Conservation (phyloP, 352 stramenopile genomes). For the Phytophthora sp. region DNA sequence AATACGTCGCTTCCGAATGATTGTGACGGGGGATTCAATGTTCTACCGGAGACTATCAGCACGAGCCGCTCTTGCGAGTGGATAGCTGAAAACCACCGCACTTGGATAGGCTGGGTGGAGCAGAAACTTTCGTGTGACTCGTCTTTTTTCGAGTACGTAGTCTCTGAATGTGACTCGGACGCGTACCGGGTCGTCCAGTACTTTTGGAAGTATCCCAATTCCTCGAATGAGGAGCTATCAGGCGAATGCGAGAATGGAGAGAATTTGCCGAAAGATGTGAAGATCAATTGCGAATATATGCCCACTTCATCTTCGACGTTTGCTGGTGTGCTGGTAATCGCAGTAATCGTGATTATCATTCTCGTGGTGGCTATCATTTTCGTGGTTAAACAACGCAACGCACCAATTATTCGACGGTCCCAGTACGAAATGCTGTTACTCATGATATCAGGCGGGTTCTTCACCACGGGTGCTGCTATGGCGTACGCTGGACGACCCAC, state of each 20-base stretch:
- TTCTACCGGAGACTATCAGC: conserved; percentile 29
- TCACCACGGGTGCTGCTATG: conserved; percentile 39
- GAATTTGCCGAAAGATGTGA: conserved; percentile 21
- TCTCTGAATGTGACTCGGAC: conserved; percentile 37
- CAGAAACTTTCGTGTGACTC: conserved; percentile 44
- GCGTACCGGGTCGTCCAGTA: conserved; percentile 39
- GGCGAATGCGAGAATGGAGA: conserved; percentile 38
- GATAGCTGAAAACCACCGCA: conserved; percentile 30
- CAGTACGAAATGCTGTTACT: conserved; percentile 53
- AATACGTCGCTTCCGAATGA: conserved; percentile 43
- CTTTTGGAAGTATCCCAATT: conserved; percentile 44
- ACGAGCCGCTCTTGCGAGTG: conserved; percentile 60
- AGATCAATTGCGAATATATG: conserved; percentile 53
- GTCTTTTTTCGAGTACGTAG: conserved; percentile 50
- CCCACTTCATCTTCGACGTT: conserved; percentile 33
- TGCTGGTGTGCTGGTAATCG: conserved; percentile 12
- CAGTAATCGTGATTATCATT: conserved; percentile 22
- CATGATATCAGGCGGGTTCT: conserved; percentile 48
- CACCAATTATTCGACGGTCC: conserved; percentile 51
- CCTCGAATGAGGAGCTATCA: conserved; percentile 22
- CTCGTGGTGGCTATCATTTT: conserved; percentile 25
- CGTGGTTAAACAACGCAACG: conserved; percentile 41
- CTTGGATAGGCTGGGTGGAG: conserved; percentile 46
- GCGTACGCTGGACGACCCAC: conserved; percentile 42
- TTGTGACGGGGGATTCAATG: conserved; percentile 46